A percentile compares a stretch with the other conserved stretches of the same genome.
phyloP scores from a whole-genome alignment of 2,329 filamentous ascomycete species.

The Aspergillus uvarum region DNA sequence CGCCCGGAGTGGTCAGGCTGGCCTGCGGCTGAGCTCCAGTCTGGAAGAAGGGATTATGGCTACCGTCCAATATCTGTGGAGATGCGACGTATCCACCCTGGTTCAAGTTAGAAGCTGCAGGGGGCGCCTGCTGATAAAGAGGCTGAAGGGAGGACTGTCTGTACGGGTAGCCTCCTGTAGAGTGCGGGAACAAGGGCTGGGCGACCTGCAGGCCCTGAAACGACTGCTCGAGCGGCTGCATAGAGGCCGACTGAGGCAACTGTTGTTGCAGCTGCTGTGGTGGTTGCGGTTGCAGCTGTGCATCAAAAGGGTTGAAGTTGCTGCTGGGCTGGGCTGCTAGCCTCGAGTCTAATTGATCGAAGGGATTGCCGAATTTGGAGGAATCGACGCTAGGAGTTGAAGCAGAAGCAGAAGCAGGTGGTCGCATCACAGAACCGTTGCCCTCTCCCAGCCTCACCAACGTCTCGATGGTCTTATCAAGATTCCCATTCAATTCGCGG shows the following conservation, averaged over 20 bases:
- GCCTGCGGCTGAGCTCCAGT: conserved; percentile 28
- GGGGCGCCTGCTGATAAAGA: conserved; percentile 45
- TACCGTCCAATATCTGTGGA: conserved; percentile 35
- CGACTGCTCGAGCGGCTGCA: conserved; percentile 59
- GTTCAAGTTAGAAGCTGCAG: conserved; percentile 36
- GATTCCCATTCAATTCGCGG: conserved; percentile 77
- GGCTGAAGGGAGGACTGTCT: conserved; percentile 43
- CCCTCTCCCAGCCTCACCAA: conserved; percentile 76
- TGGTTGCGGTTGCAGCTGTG: conserved; percentile 29
- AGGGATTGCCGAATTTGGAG: conserved; percentile 61
- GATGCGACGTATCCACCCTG: conserved; percentile 37
- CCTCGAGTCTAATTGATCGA: conserved; percentile 55
- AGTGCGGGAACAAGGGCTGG: conserved; percentile 71
- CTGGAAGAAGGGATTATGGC: conserved; percentile 48
- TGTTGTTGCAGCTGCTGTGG: conserved; percentile 23
- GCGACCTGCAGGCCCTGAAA: conserved; percentile 75
- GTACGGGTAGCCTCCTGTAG: conserved; percentile 63
- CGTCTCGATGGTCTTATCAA: conserved; percentile 83
- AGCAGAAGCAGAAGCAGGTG: conserved; percentile 61
- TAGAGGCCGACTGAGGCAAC: conserved; percentile 25
- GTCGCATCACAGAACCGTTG: conserved; percentile 51
- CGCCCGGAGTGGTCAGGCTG: conserved; percentile 24
- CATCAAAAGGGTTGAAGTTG: conserved; percentile 69
- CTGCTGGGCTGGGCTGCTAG: conserved; percentile 31
- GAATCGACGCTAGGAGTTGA: conserved; percentile 22